Evolutionary conservation across 2,329 filamentous ascomycete genomes (phyloP), one percentile per base, ranked within the genome.

Genomic region (Gremmenia infestans): DNA sequence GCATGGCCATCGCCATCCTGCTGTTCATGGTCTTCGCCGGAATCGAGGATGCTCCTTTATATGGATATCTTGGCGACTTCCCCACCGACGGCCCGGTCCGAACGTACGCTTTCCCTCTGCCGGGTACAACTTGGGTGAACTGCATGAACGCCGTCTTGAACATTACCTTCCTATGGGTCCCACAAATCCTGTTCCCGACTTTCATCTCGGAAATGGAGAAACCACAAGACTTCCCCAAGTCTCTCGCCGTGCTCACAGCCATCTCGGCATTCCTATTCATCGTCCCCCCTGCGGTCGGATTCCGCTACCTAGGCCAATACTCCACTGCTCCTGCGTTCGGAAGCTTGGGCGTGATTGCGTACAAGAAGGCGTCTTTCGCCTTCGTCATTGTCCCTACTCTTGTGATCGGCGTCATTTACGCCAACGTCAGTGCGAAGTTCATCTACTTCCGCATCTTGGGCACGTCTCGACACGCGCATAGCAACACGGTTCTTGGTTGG

Each of bases 201-300:
- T 79, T 79, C 66, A 78, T 79, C 66, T 63, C 76, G 35, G 76
- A 79, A 59, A 78, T 78, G 76, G 72, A 78, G 56, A 66, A 65
- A 12, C 76, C 76, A 1, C 72, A 78, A 48, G 76, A 79, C 64
- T 79, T 79, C 65, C 76, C 76, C 46, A 79, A 79, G 56, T 68
- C 76, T 2, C 71, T 79, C 37, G 74, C 76, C 2, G 76, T 79
- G 37, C 67, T 79, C 4, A 64, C 73, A 2, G 72, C 19, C 2
- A 73, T 78, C 46, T 78, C 75, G 3, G 65, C 63, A 49, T 72
- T 79, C 66, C 68, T 79, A 1, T 78, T 79, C 70, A 76, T 78
- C 60, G 72, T 78, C 4, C 76, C 76, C 1, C 76, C 76, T 0
- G 70, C 75, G 2, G 76, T 79, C 50, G 76, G 76, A 6, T 79